Percentiles rank a stretch among this genome's conserved stretches.
Evolutionary conservation across 208 protist species (phyloP).

Genomic region (Acanthamoeba culbertsoni): DNA sequence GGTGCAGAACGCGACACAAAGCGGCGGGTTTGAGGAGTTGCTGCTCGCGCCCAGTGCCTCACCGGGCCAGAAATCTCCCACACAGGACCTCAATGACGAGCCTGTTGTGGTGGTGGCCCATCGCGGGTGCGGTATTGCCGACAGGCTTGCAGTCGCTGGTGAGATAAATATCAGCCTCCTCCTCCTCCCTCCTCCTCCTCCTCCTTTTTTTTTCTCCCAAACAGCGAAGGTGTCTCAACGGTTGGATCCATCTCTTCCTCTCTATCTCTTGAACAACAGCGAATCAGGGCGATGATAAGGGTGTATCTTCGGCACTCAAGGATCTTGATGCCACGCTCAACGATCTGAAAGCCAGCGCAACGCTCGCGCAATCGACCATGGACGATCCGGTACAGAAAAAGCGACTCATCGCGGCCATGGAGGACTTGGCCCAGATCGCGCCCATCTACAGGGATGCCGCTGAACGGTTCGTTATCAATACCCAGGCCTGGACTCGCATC

Average conservation of each 20-base stretch:
- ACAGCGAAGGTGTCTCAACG: no score
- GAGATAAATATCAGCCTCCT: no score
- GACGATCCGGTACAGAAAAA: not conserved
- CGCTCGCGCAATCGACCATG: not conserved
- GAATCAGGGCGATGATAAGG: not conserved
- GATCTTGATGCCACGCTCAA: not conserved
- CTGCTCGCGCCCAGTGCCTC: not conserved
- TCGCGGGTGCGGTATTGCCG: not conserved
- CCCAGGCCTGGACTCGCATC: not conserved
- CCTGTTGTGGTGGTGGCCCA: not conserved
- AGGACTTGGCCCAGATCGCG: not conserved
- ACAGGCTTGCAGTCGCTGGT: not conserved
- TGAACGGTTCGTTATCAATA: not conserved
- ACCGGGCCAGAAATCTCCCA: not conserved
- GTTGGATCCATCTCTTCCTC: not conserved
- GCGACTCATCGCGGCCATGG: not conserved
- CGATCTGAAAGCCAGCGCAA: not conserved
- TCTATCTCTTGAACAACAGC: not conserved
- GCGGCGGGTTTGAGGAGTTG: not conserved
- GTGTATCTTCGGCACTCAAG: not conserved
- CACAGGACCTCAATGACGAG: constrained; percentile 35
- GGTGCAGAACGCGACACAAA: not conserved
- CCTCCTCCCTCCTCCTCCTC: not conserved
- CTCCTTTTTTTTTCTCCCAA: not conserved
- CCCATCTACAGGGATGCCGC: not conserved